Evolutionary conservation across 345 rosid species (phyloP).

Genomic region (Linum lewisii): DNA sequence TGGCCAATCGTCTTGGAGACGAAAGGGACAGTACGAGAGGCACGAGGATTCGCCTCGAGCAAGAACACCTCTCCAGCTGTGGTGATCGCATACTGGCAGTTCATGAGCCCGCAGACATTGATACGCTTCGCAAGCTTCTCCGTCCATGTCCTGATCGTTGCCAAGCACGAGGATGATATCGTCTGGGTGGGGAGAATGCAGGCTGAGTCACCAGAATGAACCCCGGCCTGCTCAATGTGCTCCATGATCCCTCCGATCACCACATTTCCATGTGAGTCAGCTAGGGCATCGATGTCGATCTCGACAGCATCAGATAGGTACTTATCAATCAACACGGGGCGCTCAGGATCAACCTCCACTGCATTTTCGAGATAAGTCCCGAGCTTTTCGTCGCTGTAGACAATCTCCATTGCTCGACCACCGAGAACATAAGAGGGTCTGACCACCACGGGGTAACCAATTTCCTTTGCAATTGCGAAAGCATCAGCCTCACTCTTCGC

Average conservation of each 20-base stretch:
- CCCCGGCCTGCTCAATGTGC: constrained; percentile 97
- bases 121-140: constrained; percentile 62
- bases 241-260: constrained; percentile 98
- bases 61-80: constrained; percentile 71
- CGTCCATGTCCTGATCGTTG: constrained; percentile 76
- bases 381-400: constrained; percentile 69
- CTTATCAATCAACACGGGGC: constrained; percentile 81
- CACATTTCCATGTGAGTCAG: constrained; percentile 70
- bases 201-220: constrained; percentile 97
- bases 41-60: constrained; percentile 97
- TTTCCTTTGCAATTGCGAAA: constrained; percentile 62
- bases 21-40: constrained; percentile 94
- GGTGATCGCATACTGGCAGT: constrained; percentile 86
- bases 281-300: constrained; percentile 82
- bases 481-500: constrained; percentile 90
- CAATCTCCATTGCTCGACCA: constrained; percentile 96
- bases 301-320: constrained; percentile 87
- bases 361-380: constrained; percentile 75
- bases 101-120: constrained; percentile 92
- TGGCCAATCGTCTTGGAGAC: constrained; percentile 98
- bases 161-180: constrained; percentile 59
- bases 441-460: constrained; percentile 91
- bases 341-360: constrained; percentile 86
- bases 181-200: constrained; percentile 87
- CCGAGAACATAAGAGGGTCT: constrained; percentile 95